These are phyloP conservation scores for Irpex rosettiformis DNA, from an alignment of 1,284 basidiomycete species.

Conservation along the genomic window DNA sequence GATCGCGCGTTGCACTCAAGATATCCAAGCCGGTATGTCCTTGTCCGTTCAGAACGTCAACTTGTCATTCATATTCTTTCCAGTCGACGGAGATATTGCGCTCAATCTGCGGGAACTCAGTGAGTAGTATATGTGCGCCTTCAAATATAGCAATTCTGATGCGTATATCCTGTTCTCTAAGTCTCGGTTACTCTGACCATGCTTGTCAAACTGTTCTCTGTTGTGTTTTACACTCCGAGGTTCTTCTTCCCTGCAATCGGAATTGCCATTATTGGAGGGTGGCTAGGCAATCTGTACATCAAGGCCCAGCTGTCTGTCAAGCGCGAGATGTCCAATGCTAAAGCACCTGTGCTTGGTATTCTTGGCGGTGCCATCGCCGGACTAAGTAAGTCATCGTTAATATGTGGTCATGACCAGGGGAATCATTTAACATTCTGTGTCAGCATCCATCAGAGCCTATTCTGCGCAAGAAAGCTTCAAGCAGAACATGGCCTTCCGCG, in stretches of 20 bases:
- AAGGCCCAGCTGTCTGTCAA: conserved; percentile 74
- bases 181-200: conserved; percentile 22
- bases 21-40: conserved; percentile 37
- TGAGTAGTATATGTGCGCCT: conserved; percentile 20
- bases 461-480: conserved; percentile 47
- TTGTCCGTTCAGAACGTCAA: conserved; percentile 21
- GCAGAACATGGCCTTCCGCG: conserved; percentile 39
- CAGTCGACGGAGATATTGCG: conserved; percentile 20
- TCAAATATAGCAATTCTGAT: not conserved
- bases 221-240: conserved; percentile 40
- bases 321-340: conserved; percentile 63
- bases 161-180: not conserved
- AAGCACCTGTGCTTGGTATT: conserved; percentile 60
- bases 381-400: conserved; percentile 39
- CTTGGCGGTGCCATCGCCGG: conserved; percentile 67
- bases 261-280: conserved; percentile 40
- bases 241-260: conserved; percentile 34
- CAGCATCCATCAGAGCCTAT: conserved; percentile 63
- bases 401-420: not conserved
- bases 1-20: conserved; percentile 51
- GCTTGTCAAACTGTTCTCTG: conserved; percentile 36
- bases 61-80: conserved; percentile 33
- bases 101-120: conserved; percentile 19
- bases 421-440: not conserved
- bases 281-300: conserved; percentile 51